Conservation (phyloP, 75 land plant genomes). For the Gnetum montanum region DNA sequence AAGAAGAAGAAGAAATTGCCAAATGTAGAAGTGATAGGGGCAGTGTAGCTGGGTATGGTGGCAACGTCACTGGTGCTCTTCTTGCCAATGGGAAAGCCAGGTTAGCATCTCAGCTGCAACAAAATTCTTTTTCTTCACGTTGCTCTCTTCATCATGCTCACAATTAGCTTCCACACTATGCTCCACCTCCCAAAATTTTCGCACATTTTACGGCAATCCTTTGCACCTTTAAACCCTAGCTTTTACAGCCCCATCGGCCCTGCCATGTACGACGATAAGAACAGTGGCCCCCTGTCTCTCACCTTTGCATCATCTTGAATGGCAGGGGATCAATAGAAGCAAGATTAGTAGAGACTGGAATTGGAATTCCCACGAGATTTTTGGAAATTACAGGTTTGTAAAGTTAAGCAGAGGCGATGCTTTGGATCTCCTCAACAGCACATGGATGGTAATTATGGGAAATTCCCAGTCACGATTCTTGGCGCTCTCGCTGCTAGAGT, state of each 20-base stretch:
- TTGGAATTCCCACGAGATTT: conserved; percentile 22
- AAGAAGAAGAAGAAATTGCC: no score
- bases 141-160: conserved; percentile 72
- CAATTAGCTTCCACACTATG: conserved; percentile 65
- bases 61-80: conserved; percentile 69
- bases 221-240: conserved; percentile 3
- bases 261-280: background rate
- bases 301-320: conserved; percentile 17
- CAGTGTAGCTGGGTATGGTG: conserved; percentile 58
- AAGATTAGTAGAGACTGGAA: conserved; percentile 21
- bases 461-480: conserved; percentile 85
- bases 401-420: conserved; percentile 32
- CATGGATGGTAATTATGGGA: conserved; percentile 89
- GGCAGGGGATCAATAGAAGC: background rate
- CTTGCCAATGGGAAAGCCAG: conserved; percentile 81
- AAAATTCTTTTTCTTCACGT: conserved; percentile 78
- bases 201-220: no score
- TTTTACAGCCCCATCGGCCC: background rate
- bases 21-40: no score
- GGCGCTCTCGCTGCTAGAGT: conserved; percentile 44
- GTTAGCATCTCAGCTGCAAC: conserved; percentile 83
- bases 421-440: conserved; percentile 57
- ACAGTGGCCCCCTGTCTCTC: conserved; percentile 16
- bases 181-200: conserved; percentile 62
- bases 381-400: conserved; percentile 41